Conservation (phyloP, 1,139 yeast genomes). For the Candida neerlandica region DNA sequence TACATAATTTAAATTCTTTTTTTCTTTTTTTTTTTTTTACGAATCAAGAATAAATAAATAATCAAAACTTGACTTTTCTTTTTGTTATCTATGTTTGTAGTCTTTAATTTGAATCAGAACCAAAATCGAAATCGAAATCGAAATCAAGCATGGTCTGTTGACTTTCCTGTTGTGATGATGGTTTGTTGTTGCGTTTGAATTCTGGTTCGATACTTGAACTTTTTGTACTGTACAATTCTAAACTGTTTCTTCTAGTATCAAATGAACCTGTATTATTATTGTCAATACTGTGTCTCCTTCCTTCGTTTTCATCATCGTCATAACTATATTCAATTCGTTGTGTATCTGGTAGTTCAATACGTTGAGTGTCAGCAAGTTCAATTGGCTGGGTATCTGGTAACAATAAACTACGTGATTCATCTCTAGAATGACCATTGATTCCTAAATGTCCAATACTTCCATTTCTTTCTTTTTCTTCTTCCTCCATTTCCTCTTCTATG, state of each 20-base stretch:
- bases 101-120: conserved; percentile 32
- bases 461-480: neutral
- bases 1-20: neutral
- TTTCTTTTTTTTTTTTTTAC: neutral
- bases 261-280: conserved; percentile 6
- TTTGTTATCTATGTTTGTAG: conserved; percentile 3
- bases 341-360: conserved; percentile 1
- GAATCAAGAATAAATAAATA: neutral
- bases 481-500: neutral
- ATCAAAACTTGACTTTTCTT: neutral
- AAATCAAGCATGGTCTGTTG: conserved; percentile 14
- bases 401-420: neutral
- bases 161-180: neutral
- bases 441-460: neutral
- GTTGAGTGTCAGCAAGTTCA: neutral
- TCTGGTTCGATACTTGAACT: conserved; percentile 13
- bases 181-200: neutral
- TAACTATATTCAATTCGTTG: conserved; percentile 3
- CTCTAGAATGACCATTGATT: neutral
- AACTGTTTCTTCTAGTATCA: conserved; percentile 16
- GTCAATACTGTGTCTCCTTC: neutral
- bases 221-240: conserved; percentile 12
- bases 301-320: conserved; percentile 8
- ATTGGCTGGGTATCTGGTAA: neutral
- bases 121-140: conserved; percentile 35